phyloP scores from a whole-genome alignment of 805 yeast species.

The Lachancea dasiensis region DNA sequence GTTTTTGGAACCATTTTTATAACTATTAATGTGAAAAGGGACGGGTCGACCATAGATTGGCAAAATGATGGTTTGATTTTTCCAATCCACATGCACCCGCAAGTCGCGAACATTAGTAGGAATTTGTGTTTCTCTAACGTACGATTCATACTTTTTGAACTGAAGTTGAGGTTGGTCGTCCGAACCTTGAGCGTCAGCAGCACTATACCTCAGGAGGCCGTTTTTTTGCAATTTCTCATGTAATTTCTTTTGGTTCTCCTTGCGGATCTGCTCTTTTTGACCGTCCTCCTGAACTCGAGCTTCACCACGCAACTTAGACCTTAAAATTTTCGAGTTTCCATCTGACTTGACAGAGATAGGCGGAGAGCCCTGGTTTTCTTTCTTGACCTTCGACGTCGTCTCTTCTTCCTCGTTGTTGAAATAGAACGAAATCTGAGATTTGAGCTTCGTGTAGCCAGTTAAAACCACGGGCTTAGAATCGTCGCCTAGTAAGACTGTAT shows the following conservation, averaged over 20 bases:
- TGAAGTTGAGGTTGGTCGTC: constrained; percentile 44
- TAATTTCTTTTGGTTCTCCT: constrained; percentile 73
- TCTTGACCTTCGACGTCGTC: constrained; percentile 38
- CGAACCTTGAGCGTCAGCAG: constrained; percentile 63
- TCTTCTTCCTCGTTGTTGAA: constrained; percentile 64
- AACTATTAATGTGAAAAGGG: constrained; percentile 92
- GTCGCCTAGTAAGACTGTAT: constrained; percentile 67
- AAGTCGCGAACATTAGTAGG: constrained; percentile 79
- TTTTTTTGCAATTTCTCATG: constrained; percentile 83
- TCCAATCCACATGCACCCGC: constrained; percentile 79
- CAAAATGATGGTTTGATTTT: constrained; percentile 79
- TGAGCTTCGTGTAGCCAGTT: constrained; percentile 66
- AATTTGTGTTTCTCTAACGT: constrained; percentile 86
- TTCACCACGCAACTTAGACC: constrained; percentile 75
- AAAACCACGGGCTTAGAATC: constrained; percentile 48
- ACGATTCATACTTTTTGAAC: constrained; percentile 90
- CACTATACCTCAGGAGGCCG: constrained; percentile 76
- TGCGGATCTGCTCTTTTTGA: constrained; percentile 70
- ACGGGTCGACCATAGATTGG: constrained; percentile 96
- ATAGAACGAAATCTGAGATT: constrained; percentile 75
- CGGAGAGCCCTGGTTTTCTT: constrained; percentile 29
- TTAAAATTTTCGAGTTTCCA: constrained; percentile 57
- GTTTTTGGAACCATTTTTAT: constrained; percentile 88
- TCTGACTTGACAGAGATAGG: constrained; percentile 32
- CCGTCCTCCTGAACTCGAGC: constrained; percentile 62